Percentiles rank a stretch among this genome's conserved stretches.
Evolutionary conservation across 1,284 basidiomycete species (phyloP).

Genomic region (Pulveroboletus sp.): DNA sequence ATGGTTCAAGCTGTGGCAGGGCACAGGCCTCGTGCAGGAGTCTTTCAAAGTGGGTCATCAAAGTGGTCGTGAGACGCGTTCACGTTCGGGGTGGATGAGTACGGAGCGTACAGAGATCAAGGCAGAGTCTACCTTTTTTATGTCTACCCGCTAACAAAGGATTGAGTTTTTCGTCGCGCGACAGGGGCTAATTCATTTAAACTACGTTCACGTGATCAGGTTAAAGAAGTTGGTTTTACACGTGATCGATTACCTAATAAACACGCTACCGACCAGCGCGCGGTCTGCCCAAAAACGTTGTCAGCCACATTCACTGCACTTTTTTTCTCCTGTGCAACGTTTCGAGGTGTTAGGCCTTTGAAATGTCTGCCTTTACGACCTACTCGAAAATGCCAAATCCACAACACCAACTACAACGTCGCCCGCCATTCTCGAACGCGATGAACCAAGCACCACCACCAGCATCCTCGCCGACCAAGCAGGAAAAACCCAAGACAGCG

Average conservation of each 20-base stretch:
- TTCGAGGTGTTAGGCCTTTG: constrained; percentile 41
- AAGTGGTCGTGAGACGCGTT: too few relatives aligned
- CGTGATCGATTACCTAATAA: constrained; percentile 35
- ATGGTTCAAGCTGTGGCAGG: background rate
- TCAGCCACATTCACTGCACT: too few relatives aligned
- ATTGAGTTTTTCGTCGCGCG: too few relatives aligned
- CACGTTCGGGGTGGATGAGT: too few relatives aligned
- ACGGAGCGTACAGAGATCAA: too few relatives aligned
- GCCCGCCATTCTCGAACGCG: constrained; percentile 33
- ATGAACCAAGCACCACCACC: constrained; percentile 26
- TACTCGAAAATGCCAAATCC: constrained; percentile 19
- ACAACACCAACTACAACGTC: constrained; percentile 20
- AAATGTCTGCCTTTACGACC: constrained; percentile 29
- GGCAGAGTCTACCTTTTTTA: too few relatives aligned
- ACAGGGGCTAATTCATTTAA: constrained; percentile 28
- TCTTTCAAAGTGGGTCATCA: too few relatives aligned
- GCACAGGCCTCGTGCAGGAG: too few relatives aligned
- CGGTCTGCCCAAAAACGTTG: too few relatives aligned
- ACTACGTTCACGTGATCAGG: constrained; percentile 23
- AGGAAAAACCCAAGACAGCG: constrained; percentile 33
- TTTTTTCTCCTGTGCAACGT: constrained; percentile 14
- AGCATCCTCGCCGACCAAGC: constrained; percentile 24
- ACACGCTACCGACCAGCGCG: constrained; percentile 28
- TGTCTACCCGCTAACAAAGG: too few relatives aligned
- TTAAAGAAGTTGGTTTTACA: constrained; percentile 28